Base-by-base conservation (phyloP, 441 rosid genomes). In the California macrophylla region DNA sequence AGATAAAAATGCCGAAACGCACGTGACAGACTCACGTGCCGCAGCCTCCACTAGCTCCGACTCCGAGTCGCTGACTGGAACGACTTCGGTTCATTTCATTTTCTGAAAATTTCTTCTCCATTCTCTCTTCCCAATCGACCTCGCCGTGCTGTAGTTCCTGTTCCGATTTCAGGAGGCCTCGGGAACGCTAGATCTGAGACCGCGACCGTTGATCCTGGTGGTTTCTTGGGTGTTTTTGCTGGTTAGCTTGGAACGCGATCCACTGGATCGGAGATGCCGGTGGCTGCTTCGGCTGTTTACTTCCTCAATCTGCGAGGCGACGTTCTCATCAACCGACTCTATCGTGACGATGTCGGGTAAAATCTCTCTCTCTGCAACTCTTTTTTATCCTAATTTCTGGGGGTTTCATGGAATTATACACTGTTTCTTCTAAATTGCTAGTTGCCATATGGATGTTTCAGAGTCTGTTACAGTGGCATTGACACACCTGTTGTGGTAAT, bases 311-410 rank as follows among this genome's bases (percentile, higher is more conserved):
- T 75, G 40, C 74, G 77, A 32, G 77, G 77, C 54, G 77, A 75
- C 67, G 77, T 75, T 66, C 77, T 75, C 68, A 75, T 75, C 77
- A 75, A 75, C 64, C 77, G 73, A 63, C 74, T 75, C 50, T 75
- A 75, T 64, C 77, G 77, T 30, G 77, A 75, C 30, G 71, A 75
- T 36, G 77, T 75, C 67, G 74, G 78, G 78, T 75, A 71, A 54
- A 28, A 58, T 25, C 15, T 20, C 21, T 5, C 6, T 56, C 62
- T 42, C 40, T 34, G 40, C 40, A 34, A 30, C 34, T 30, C 34
- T 28, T 28, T 28, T 38, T 38, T 10, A 38, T 38, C 50, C 50
- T 42, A 42, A 42, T 42, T 42, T 42, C 50, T 42, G 50, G 10
- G 10, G 10, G 10, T 34, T 34, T 34, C 40, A 4, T 8, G 40